Base-by-base conservation (phyloP, 139 green algal species). In the Chlorella sp. region DNA sequence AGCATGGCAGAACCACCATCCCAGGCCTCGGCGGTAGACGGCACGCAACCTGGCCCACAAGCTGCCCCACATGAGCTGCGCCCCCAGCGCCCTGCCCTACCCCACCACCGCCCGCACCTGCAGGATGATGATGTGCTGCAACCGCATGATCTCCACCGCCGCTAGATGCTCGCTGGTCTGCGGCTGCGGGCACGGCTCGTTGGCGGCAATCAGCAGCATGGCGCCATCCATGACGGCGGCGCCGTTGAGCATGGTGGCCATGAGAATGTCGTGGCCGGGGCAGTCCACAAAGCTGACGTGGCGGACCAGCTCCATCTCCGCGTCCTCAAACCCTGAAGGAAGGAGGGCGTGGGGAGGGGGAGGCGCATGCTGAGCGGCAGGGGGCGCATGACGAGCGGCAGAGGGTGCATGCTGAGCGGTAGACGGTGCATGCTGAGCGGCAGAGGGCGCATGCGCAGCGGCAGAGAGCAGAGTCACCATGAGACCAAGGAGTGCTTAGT, bases 201-300 rank as follows among this genome's bases (percentile, higher is more conserved):
- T 99, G 73, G 96, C 97, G 20, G 97, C 97, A 48, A 99, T 98
- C 8, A 99, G 94, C 72, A 99, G 95, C 85, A 99, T 90, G 22
- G 97, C 97, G 70, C 97, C 97, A 80, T 99, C 97, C 97, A 99
- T 99, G 72, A 99, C 98, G 11, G 97, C 97, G 19, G 97, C 97
- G 38, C 97, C 97, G 92, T 99, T 99, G 34, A 99, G 94, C 97
- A 99, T 99, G 85, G 97, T 99, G 22, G 97, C 97, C 97, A 99
- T 99, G 68, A 99, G 96, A 95, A 99, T 99, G 91, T 99, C 97
- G 93, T 99, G 97, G 22, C 97, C 87, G 43, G 97, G 97, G 91
- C 97, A 99, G 86, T 99, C 97, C 40, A 99, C 97, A 86, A 99
- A 99, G 1, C 95, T 98, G 9, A 99, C 97, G 85, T 99, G 97